A percentile compares a stretch with the other conserved stretches of the same genome.
Evolutionary conservation across 2,329 filamentous ascomycete genomes (phyloP).

Genomic region (Fusarium nurragi): DNA sequence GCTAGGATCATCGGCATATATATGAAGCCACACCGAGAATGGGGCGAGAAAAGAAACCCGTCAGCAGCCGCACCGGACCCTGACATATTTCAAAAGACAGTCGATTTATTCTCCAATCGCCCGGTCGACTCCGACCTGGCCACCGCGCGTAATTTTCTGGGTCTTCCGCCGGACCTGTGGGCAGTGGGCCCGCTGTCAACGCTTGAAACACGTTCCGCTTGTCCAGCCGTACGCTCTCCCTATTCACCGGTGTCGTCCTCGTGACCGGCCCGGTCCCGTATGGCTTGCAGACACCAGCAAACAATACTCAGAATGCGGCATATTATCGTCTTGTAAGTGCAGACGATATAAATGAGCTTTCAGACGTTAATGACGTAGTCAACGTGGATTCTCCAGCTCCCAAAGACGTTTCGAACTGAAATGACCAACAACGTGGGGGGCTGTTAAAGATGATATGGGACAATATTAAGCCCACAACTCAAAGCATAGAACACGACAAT

Average conservation of each 20-base stretch:
- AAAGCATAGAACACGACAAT: not conserved
- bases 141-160: conserved; percentile 29
- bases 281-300: not conserved
- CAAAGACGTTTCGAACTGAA: not conserved
- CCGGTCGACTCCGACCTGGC: conserved; percentile 40
- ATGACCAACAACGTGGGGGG: conserved; percentile 10
- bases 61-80: conserved; percentile 15
- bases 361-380: not conserved
- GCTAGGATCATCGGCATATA: not conserved
- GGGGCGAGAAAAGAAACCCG: conserved; percentile 16
- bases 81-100: conserved; percentile 7
- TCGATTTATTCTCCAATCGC: conserved; percentile 19
- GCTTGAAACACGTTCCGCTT: conserved; percentile 27
- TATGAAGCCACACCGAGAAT: conserved; percentile 4
- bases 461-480: not conserved
- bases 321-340: not conserved
- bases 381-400: not conserved
- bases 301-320: not conserved
- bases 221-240: conserved; percentile 25
- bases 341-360: not conserved
- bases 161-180: conserved; percentile 33
- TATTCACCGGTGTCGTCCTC: conserved; percentile 31
- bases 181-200: conserved; percentile 30
- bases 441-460: not conserved
- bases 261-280: conserved; percentile 41